Evolutionary conservation across 2,329 filamentous ascomycete genomes (phyloP), one percentile per base, ranked within the genome.

Genomic region (Paraphoma sp.): DNA sequence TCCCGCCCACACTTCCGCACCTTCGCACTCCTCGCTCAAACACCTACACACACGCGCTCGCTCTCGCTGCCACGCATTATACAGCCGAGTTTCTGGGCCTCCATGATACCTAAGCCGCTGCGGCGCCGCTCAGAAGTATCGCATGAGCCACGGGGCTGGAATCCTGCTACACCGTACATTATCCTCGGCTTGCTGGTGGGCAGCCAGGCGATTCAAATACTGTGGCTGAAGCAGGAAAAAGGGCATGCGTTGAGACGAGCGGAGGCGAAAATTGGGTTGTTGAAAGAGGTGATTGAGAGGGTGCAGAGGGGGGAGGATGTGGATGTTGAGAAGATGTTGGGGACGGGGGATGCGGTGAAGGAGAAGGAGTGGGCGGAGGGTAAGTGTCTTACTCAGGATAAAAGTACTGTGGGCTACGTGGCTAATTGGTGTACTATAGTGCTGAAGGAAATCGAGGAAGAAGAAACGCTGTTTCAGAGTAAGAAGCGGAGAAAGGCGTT

Each of bases 161-260:
- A 82, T 17, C 83, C 93, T 23, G 84, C 84, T 1, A 84, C 92
- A 14, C 65, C 85, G 57, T 93, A 90, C 78, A 87, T 94, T 56
- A 71, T 86, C 55, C 74, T 87, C 2, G 82, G 90, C 6, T 81
- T 93, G 41, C 84, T 98, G 61, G 94, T 98, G 62, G 96, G 96
- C 4, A 97, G 92, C 59, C 96, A 97, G 83, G 91, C 94, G 12
- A 97, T 99, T 67, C 91, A 97, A 69, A 91, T 95, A 83, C 89
- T 99, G 70, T 84, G 88, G 36, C 76, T 98, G 68, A 89, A 89
- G 68, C 91, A 90, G 66, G 89, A 93, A 48, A 90, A 88, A 70
- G 82, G 84, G 31, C 86, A 88, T 9, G 93, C 90, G 67, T 86
- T 83, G 70, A 87, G 93, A 48, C 87, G 88, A 64, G 89, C 93